A percentile compares a stretch with the other conserved stretches of the same genome.
phyloP scores from a whole-genome alignment of 768 basidiomycete species.

The Termitomyces sp. region DNA sequence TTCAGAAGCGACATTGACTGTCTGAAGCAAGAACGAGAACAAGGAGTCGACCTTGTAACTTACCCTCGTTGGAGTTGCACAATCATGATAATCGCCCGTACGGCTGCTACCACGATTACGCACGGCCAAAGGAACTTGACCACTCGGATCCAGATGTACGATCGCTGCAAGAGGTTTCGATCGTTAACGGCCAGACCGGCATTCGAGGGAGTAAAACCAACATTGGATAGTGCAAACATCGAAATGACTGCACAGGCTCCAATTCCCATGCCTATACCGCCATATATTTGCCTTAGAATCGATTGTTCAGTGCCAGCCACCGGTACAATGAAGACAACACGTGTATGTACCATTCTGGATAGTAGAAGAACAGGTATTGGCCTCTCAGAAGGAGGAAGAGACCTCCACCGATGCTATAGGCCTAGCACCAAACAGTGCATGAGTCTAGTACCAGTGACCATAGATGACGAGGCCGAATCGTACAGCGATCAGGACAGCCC shows the following conservation, averaged over 20 bases:
- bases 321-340: constrained; percentile 5
- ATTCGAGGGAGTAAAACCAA: constrained; percentile 28
- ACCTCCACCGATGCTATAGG: constrained; percentile 65
- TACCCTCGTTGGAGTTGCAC: constrained; percentile 69
- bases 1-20: constrained; percentile 4
- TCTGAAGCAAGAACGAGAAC: constrained; percentile 4
- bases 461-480: constrained; percentile 16
- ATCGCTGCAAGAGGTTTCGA: constrained; percentile 43
- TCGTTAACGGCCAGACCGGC: constrained; percentile 13
- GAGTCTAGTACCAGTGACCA: not conserved
- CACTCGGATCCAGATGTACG: constrained; percentile 64
- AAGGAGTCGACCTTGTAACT: constrained; percentile 24
- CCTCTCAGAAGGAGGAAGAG: constrained; percentile 60
- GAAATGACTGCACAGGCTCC: constrained; percentile 47
- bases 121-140: constrained; percentile 70
- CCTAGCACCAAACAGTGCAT: constrained; percentile 26
- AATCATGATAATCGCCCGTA: constrained; percentile 71
- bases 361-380: constrained; percentile 60
- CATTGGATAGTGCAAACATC: constrained; percentile 61
- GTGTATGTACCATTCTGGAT: constrained; percentile 59
- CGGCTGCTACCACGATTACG: constrained; percentile 56
- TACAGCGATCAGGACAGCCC: constrained; percentile 62
- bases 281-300: constrained; percentile 58
- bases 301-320: constrained; percentile 30
- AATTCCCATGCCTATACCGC: constrained; percentile 57